These are phyloP conservation scores for Umbelopsis ramanniana DNA, from an alignment of 192 early-diverging fungal species.

Conservation along the genomic window DNA sequence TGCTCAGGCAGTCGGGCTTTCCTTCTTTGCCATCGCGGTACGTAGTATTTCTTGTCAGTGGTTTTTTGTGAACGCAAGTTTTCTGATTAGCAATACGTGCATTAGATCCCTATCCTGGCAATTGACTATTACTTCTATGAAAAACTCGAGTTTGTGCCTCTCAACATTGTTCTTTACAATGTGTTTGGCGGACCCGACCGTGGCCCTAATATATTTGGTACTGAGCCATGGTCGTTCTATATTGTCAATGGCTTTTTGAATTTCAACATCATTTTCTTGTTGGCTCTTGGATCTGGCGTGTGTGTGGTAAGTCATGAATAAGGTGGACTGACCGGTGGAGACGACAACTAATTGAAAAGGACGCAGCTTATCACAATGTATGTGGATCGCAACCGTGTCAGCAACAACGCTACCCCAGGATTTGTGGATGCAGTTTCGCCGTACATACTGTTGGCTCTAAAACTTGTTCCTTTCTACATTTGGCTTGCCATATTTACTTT, in stretches of 20 bases:
- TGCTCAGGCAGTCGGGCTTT: constrained; percentile 37
- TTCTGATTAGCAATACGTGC: constrained; percentile 4
- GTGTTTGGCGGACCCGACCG: constrained; percentile 70
- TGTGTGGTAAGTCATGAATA: constrained; percentile 53
- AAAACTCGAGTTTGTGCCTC: constrained; percentile 68
- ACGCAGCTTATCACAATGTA: constrained; percentile 47
- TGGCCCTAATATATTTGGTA: constrained; percentile 84
- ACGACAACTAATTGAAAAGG: neutral
- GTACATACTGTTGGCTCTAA: constrained; percentile 53
- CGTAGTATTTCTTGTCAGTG: neutral
- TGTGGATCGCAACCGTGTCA: constrained; percentile 48
- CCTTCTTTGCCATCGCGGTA: constrained; percentile 43
- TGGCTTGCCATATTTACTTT: constrained; percentile 78
- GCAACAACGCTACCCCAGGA: constrained; percentile 27
- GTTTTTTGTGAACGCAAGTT: neutral
- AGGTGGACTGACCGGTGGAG: neutral
- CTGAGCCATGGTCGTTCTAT: constrained; percentile 94
- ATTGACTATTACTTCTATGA: constrained; percentile 85
- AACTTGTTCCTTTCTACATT: constrained; percentile 73
- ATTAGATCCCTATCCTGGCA: constrained; percentile 61
- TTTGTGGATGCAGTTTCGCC: constrained; percentile 37
- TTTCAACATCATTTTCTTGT: constrained; percentile 80
- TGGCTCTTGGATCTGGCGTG: constrained; percentile 70
- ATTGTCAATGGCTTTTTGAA: constrained; percentile 90
- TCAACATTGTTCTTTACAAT: constrained; percentile 93